phyloP scores from a whole-genome alignment of 2,329 filamentous ascomycete species.

The Arachnomyces sp. region DNA sequence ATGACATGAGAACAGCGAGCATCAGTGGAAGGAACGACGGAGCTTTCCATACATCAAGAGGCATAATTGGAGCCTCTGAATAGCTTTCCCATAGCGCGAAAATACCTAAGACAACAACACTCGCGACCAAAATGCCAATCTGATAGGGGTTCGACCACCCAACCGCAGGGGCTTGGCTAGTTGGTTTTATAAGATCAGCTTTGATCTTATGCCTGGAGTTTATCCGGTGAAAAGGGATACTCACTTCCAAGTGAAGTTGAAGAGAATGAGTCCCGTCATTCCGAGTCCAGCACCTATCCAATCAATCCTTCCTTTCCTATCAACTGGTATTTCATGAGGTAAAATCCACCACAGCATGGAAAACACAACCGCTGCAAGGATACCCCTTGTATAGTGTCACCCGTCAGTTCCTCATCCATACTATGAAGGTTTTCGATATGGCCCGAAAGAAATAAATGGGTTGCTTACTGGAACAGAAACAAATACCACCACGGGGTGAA shows the following conservation, averaged over 20 bases:
- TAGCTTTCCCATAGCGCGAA: slow-evolving; percentile 38
- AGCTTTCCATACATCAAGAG: slow-evolving; percentile 38
- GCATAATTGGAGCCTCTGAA: slow-evolving; percentile 39
- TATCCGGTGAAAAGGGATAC: slow-evolving; percentile 10
- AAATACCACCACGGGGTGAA: slow-evolving; percentile 34
- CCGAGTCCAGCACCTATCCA: slow-evolving; percentile 36
- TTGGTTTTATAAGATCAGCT: too few species aligned
- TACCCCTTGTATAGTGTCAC: slow-evolving; percentile 11
- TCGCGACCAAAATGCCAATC: slow-evolving; percentile 33
- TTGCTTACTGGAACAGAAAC: slow-evolving; percentile 32
- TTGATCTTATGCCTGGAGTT: not conserved
- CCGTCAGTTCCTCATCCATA: not conserved
- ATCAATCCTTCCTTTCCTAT: slow-evolving; percentile 33
- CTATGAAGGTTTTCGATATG: too few species aligned
- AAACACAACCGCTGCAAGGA: slow-evolving; percentile 18
- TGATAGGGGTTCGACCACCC: slow-evolving; percentile 41
- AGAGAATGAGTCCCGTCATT: slow-evolving; percentile 36
- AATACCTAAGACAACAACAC: slow-evolving; percentile 25
- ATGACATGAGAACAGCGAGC: slow-evolving; percentile 38
- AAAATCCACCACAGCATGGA: slow-evolving; percentile 20
- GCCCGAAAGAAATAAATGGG: too few species aligned
- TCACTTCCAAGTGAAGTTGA: slow-evolving; percentile 48
- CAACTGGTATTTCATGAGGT: slow-evolving; percentile 23
- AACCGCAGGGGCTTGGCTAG: slow-evolving; percentile 38
- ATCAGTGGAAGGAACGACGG: slow-evolving; percentile 40